These are phyloP conservation scores for Letharia columbiana DNA, from an alignment of 495 filamentous ascomycete genomes.

Conservation along the genomic window DNA sequence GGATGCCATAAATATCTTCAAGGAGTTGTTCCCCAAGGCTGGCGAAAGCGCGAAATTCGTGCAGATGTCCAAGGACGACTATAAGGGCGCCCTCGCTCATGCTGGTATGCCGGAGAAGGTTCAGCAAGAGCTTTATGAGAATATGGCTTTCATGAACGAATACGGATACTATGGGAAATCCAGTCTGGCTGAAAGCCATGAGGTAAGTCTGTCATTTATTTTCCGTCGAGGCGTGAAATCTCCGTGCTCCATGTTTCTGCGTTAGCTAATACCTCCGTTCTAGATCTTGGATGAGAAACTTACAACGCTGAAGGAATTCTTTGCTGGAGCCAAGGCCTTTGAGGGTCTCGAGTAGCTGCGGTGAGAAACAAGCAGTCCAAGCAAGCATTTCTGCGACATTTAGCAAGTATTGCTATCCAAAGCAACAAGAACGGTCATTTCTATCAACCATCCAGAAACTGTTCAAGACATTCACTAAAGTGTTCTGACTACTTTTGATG, in stretches of 20 bases:
- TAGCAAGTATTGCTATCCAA: too few species aligned
- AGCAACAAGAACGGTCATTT: too few species aligned
- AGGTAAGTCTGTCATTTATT: conserved; percentile 4
- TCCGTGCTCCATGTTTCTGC: not conserved
- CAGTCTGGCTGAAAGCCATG: conserved; percentile 14
- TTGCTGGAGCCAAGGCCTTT: conserved; percentile 16
- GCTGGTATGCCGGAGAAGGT: conserved; percentile 34
- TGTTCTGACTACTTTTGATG: too few species aligned
- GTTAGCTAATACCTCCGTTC: not conserved
- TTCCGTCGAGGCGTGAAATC: not conserved
- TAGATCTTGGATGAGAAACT: conserved; percentile 24
- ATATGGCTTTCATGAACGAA: conserved; percentile 40
- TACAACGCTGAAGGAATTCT: conserved; percentile 24
- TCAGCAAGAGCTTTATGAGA: conserved; percentile 47
- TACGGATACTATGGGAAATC: conserved; percentile 46
- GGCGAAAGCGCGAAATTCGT: conserved; percentile 39
- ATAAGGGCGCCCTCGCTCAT: conserved; percentile 34
- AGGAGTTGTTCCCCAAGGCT: conserved; percentile 38
- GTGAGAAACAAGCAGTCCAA: too few species aligned
- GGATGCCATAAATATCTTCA: conserved; percentile 42
- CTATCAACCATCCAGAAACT: too few species aligned
- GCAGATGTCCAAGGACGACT: conserved; percentile 40
- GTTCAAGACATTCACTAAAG: too few species aligned
- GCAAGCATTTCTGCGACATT: too few species aligned
- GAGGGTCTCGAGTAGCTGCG: conserved; percentile 6